A percentile compares a stretch with the other conserved stretches of the same genome.
phyloP scores from a whole-genome alignment of 108 stramenopile species.

The Bacterosira constricta region DNA sequence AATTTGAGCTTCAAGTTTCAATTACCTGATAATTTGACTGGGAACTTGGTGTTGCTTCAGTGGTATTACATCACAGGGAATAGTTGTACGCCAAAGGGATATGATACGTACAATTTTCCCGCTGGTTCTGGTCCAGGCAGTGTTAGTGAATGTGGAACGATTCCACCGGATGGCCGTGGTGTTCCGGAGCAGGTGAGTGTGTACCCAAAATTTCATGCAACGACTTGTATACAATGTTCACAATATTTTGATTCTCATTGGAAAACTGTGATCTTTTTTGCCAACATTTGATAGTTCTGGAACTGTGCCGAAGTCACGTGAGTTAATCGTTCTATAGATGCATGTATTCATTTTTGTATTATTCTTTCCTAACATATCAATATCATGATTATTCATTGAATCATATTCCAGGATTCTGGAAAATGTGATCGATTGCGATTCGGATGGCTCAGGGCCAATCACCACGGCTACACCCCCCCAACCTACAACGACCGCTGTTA shows the following conservation, averaged over 20 bases:
- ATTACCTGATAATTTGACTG: slow-evolving; percentile 44
- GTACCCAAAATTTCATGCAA: not conserved
- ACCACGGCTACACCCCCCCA: not conserved
- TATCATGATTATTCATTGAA: not conserved
- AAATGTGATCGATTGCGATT: no score
- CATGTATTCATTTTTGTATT: no score
- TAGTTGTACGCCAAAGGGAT: slow-evolving; percentile 18
- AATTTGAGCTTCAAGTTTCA: slow-evolving; percentile 24
- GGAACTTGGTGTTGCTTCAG: slow-evolving; percentile 61
- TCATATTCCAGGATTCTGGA: not conserved
- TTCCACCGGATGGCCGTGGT: slow-evolving; percentile 31
- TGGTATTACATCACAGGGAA: slow-evolving; percentile 80
- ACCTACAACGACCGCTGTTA: not conserved
- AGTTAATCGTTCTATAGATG: not conserved
- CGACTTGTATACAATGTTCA: not conserved
- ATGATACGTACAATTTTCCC: slow-evolving; percentile 11
- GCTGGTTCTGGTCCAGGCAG: not conserved
- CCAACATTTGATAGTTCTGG: slow-evolving; percentile 22
- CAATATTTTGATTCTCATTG: not conserved
- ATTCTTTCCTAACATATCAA: no score
- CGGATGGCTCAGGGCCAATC: no score
- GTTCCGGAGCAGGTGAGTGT: slow-evolving; percentile 39
- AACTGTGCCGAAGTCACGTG: slow-evolving; percentile 32
- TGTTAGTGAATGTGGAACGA: slow-evolving; percentile 1
- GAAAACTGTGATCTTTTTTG: not conserved